Evolutionary conservation across 1,284 basidiomycete genomes (phyloP), one percentile per base, ranked within the genome.

Genomic region (Coniophora puteana): DNA sequence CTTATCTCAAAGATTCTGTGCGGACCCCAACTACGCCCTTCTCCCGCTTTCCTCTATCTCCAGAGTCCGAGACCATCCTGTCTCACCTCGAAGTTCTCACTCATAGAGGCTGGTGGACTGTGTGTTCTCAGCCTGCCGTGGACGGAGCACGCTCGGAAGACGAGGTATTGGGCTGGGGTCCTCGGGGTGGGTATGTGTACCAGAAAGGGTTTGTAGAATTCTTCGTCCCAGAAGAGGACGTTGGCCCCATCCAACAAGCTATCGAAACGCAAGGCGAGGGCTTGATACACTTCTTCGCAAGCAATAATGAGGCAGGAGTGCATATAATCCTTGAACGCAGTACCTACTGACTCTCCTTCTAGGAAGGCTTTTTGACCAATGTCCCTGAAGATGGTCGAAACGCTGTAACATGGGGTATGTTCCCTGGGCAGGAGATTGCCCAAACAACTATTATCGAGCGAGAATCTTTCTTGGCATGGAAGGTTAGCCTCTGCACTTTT

Each of bases 191-290:
- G 4, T 94, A 93, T 63, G 88, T 99, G 11, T 99, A 91, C 66
- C 96, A 99, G 64, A 99, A 99, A 65, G 79, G 88, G 4, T 99
- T 98, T 58, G 93, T 98, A 5, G 95, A 99, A 65, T 95, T 98
- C 61, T 99, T 99, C 59, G 87, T 88, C 28, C 72, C 76, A 35
- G 55, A 67, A 44, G 61, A 71, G 14, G 82, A 87, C 48, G 78
- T 96, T 17, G 69, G 81, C 27, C 57, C 53, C 42, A 72, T 97
- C 27, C 78, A 84, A 58, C 57, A 67, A 44, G 76, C 69, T 49
- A 74, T 90, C 1, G 57, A 69, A 29, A 66, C 68, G 42, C 64
- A 70, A 12, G 82, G 80, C 0, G 60, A 72, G 18, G 83, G 81
- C 13, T 79, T 74, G 72, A 76, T 96, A 31, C 85, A 89, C 55